Percentiles rank a stretch among this genome's conserved stretches.
Evolutionary conservation across 306 rosid species (phyloP).

Genomic region (Malus domestica): ASM211411v1 NC_041804.1:13671001-13671500

Average conservation of each 20-base stretch:
- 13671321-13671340: conserved; percentile 62
- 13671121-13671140: conserved; percentile 67
- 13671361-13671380: neutral
- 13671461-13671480: conserved; percentile 50
- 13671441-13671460: conserved; percentile 77
- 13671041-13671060: too few species aligned
- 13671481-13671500: conserved; percentile 72
- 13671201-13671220: conserved; percentile 49
- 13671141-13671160: conserved; percentile 54
- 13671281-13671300: conserved; percentile 49
- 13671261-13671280: conserved; percentile 64
- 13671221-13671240: conserved; percentile 35
- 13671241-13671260: conserved; percentile 45
- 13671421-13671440: conserved; percentile 37
- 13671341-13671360: conserved; percentile 66
- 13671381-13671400: neutral
- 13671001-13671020: too few species aligned
- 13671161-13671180: conserved; percentile 53
- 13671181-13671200: conserved; percentile 54
- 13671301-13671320: conserved; percentile 56
- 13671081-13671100: neutral
- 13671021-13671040: too few species aligned
- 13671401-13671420: neutral
- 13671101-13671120: conserved; percentile 37
- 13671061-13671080: neutral